Percentiles rank a stretch among this genome's conserved stretches.
Conservation (phyloP, 2,329 filamentous ascomycete species). For the Botrytis hyacinthi region DNA sequence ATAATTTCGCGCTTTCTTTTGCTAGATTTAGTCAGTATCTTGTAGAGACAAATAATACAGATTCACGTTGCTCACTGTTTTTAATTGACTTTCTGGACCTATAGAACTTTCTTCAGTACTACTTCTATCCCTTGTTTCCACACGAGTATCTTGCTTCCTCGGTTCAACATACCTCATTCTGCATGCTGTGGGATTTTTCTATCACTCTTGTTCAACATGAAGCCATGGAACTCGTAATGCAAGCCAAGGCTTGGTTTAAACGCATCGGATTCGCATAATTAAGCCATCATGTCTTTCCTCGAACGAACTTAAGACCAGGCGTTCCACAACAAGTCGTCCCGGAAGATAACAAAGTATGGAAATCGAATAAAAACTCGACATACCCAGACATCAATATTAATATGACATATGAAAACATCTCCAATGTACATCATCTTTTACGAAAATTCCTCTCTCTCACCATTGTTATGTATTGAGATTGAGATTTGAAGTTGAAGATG, state of each 20-base stretch:
- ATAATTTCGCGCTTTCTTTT: not conserved
- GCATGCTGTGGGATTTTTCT: not conserved
- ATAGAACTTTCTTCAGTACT: not conserved
- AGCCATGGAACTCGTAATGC: not conserved
- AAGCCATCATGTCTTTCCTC: not conserved
- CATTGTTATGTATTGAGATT: not conserved
- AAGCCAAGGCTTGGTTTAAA: not conserved
- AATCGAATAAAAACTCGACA: slow-evolving; percentile 2
- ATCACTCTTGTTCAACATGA: not conserved
- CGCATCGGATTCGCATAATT: not conserved
- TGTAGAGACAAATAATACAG: not conserved
- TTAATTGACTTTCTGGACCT: not conserved
- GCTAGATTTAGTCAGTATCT: no score
- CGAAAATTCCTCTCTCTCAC: no score
- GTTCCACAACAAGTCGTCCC: not conserved
- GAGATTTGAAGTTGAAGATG: not conserved
- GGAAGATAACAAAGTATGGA: not conserved
- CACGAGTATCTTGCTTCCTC: not conserved
- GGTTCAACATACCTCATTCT: not conserved
- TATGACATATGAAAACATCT: not conserved
- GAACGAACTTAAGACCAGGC: not conserved
- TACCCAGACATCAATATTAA: not conserved
- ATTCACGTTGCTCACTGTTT: not conserved
- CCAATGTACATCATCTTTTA: not conserved
- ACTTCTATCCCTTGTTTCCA: not conserved